A percentile compares a stretch with the other conserved stretches of the same genome.
phyloP scores from a whole-genome alignment of 2,329 filamentous ascomycete genomes.

The Chaetomium olivaceum region DNA sequence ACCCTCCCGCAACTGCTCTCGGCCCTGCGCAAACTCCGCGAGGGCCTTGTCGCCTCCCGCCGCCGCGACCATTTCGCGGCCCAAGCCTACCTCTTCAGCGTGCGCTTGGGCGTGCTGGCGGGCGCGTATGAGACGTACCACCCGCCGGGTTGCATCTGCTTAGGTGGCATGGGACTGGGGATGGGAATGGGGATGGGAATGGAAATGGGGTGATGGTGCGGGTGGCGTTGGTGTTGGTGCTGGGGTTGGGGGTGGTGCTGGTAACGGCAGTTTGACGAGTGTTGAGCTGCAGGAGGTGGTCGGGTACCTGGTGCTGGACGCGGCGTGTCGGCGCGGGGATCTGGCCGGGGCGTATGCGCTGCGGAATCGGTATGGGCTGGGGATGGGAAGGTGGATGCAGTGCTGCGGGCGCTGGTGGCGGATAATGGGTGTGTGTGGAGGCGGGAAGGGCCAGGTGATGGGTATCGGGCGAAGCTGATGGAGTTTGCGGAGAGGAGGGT shows the following conservation, averaged over 20 bases:
- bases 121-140: constrained; percentile 87
- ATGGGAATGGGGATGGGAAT: background rate
- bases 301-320: constrained; percentile 80
- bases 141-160: constrained; percentile 82
- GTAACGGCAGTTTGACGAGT: constrained; percentile 61
- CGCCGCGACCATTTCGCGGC: constrained; percentile 78
- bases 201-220: background rate
- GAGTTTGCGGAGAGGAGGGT: constrained; percentile 78
- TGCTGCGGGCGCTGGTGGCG: constrained; percentile 70
- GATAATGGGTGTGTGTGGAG: constrained; percentile 84
- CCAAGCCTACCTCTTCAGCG: constrained; percentile 89
- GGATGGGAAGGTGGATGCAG: constrained; percentile 67
- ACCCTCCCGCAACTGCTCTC: constrained; percentile 70
- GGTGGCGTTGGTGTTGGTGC: constrained; percentile 29
- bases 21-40: constrained; percentile 86
- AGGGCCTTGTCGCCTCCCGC: constrained; percentile 79
- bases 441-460: constrained; percentile 69
- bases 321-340: constrained; percentile 79
- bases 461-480: constrained; percentile 76
- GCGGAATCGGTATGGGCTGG: constrained; percentile 59
- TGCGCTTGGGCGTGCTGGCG: constrained; percentile 78
- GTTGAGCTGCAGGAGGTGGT: constrained; percentile 78
- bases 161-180: constrained; percentile 45
- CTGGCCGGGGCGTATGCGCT: constrained; percentile 71
- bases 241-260: no score